These are phyloP conservation scores for Salvia rosmarinus DNA, from an alignment of 257 asterid genomes.

Conservation along the genomic window DNA sequence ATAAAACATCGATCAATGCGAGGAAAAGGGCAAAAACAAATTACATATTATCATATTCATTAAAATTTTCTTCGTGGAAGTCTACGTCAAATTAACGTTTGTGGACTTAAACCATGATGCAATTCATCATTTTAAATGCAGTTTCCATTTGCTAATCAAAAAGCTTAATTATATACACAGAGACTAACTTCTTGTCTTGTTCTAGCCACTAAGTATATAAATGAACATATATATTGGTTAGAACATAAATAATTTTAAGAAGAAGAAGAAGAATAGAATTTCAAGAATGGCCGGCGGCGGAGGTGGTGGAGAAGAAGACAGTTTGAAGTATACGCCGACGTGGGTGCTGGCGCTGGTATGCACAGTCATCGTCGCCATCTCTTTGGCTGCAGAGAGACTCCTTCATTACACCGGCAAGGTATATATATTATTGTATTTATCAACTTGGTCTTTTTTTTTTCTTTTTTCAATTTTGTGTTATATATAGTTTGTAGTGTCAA, in stretches of 20 bases:
- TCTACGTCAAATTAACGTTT: not conserved
- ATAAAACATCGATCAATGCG: not conserved
- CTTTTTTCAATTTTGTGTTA: no score
- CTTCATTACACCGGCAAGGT: constrained; percentile 75
- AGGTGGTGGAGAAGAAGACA: constrained; percentile 36
- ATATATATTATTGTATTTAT: no score
- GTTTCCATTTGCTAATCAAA: not conserved
- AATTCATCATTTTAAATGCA: not conserved
- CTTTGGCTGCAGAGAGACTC: constrained; percentile 57
- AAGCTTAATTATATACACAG: not conserved
- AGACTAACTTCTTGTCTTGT: no score
- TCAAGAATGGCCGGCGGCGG: constrained; percentile 45
- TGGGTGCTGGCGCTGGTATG: constrained; percentile 75
- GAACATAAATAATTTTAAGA: not conserved
- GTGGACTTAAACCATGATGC: not conserved
- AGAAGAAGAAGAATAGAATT: not conserved
- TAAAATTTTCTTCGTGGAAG: not conserved
- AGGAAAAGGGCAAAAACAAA: not conserved
- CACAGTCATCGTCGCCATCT: constrained; percentile 60
- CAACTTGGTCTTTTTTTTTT: no score
- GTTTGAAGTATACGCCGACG: constrained; percentile 66
- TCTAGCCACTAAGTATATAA: not conserved
- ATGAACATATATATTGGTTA: no score
- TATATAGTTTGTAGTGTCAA: no score
- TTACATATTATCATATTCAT: not conserved